phyloP scores from a whole-genome alignment of 495 filamentous ascomycete genomes.

The Venustampulla echinocandica region DNA sequence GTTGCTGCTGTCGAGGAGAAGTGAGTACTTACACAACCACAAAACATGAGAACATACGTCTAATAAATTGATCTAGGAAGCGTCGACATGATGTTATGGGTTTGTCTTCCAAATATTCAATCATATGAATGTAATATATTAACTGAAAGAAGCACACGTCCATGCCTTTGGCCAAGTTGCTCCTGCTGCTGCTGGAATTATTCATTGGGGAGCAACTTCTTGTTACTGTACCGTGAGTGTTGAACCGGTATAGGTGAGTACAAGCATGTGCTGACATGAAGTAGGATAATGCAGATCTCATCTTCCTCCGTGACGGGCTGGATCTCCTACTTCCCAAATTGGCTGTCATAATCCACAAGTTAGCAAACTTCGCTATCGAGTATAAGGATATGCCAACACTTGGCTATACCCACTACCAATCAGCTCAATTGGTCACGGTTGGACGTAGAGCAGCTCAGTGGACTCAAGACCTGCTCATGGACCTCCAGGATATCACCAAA shows the following conservation, averaged over 20 bases:
- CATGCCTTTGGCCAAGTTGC: constrained; percentile 65
- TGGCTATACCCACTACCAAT: constrained; percentile 64
- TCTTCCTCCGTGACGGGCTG: constrained; percentile 37
- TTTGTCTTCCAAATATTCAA: not conserved
- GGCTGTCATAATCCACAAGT: constrained; percentile 74
- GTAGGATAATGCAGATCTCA: no score
- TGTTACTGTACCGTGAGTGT: constrained; percentile 47
- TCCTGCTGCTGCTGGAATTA: constrained; percentile 76
- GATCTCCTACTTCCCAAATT: constrained; percentile 78
- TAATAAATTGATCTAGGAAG: no score
- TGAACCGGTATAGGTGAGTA: no score
- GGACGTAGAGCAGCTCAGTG: constrained; percentile 72
- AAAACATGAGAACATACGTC: no score
- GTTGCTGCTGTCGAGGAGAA: constrained; percentile 74
- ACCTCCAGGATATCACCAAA: constrained; percentile 72
- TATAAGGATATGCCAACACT: constrained; percentile 46
- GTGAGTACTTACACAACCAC: no score
- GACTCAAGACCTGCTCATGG: constrained; percentile 65
- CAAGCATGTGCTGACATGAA: no score
- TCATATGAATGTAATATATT: not conserved
- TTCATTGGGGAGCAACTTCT: constrained; percentile 61
- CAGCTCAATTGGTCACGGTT: constrained; percentile 74
- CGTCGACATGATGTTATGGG: constrained; percentile 52
- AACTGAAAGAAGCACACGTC: constrained; percentile 43
- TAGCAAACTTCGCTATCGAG: constrained; percentile 65